A percentile compares a stretch with the other conserved stretches of the same genome.
Evolutionary conservation across 176 grass and related monocot genomes (phyloP).

Genomic region (Musa troglodytarum): DNA sequence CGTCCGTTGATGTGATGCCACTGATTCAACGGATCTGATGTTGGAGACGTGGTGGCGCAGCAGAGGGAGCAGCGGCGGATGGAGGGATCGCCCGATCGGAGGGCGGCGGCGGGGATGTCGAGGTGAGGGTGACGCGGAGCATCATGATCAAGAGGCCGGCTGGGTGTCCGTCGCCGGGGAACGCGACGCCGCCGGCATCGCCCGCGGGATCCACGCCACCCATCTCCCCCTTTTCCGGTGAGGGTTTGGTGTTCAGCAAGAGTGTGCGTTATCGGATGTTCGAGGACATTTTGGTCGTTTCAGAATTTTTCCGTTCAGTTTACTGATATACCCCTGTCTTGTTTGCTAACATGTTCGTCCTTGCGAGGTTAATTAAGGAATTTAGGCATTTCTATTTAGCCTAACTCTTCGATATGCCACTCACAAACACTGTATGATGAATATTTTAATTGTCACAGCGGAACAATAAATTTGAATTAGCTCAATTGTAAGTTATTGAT

Average conservation of each 20-base stretch:
- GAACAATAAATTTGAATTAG: too few species aligned
- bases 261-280: neutral
- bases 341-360: too few species aligned
- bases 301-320: neutral
- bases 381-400: too few species aligned
- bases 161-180: slow-evolving; percentile 57
- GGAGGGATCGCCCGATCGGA: slow-evolving; percentile 25
- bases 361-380: too few species aligned
- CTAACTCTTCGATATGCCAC: too few species aligned
- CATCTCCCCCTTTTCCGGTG: slow-evolving; percentile 73
- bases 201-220: slow-evolving; percentile 58
- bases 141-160: slow-evolving; percentile 97
- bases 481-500: too few species aligned
- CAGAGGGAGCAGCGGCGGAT: slow-evolving; percentile 46
- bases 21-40: slow-evolving; percentile 16
- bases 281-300: neutral
- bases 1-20: neutral
- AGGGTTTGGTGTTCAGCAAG: slow-evolving; percentile 6
- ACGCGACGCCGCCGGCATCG: slow-evolving; percentile 61
- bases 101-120: slow-evolving; percentile 31
- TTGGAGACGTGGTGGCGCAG: slow-evolving; percentile 4
- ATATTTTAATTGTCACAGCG: too few species aligned
- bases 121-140: slow-evolving; percentile 72
- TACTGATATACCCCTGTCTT: neutral
- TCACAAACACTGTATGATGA: too few species aligned